Evolutionary conservation across 2,329 filamentous ascomycete genomes (phyloP), one percentile per base, ranked within the genome.

Genomic region (Cladophialophora carrionii): DNA sequence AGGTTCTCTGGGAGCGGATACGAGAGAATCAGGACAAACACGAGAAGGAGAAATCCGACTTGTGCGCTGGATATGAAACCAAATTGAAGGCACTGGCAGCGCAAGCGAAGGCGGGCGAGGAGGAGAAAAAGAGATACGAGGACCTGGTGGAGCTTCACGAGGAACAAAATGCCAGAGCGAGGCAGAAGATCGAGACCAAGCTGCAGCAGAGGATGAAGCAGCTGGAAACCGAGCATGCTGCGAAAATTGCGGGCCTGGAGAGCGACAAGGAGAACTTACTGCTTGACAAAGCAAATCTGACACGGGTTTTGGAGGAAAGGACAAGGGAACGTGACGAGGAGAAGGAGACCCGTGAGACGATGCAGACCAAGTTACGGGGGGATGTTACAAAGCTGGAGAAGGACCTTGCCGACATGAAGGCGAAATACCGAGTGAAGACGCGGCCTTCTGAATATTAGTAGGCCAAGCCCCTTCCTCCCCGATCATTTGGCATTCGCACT

Each of bases 111-210:
- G 56, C 41, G 4, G 56, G 56, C 9, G n/a, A 58, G 24, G 14
- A 49, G 56, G 32, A 58, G 56, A 49, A 58, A 58, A 17, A 31
- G 20, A 17, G 51, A 22, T 58, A 37, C 43, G 41, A 58, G 56
- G 22, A 58, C 24, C 49, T 48, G 32, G 22, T 22, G 14, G 24
- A 58, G 48, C 14, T 32, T 24, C 29, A 22, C 26, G 29, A 5
- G 2, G 24, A 58, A 22, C 9, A 58, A 31, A 8, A 49, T 26
- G 24, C 17, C 9, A 41, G 7, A 9, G 56, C 43, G 9, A 22
- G 22, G 17, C 4, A 58, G 56, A 58, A 37, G 32, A 41, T 9
- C 29, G 43, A 49, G 22, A 2, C 8, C 24, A 41, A 58, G 56
- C 41, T 49, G 43, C 9, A 34, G 56, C 41, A 34, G 56, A 58